Base-by-base conservation (phyloP, 805 yeast genomes). In the Monosporozyma aerobia region DNA sequence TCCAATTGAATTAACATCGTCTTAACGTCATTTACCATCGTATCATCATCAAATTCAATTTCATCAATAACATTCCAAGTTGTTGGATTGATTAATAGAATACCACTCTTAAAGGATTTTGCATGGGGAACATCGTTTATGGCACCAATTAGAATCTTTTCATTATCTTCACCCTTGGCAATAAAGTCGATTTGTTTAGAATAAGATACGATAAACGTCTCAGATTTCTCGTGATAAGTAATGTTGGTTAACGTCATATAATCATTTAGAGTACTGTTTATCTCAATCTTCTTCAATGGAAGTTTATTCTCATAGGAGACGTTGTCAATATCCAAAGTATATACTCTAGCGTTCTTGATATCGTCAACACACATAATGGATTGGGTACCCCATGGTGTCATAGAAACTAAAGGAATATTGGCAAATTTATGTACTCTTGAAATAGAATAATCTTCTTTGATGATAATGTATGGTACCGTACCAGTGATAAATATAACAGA, bases 31-130 rank as follows among this genome's bases (percentile, higher is more conserved):
- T 66, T 72, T 13, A 73, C 62, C 11, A 85, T 73, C 52, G 89
- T 89, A 63, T 86, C 81, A n/a, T 78, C 83, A 7, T 75, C 81
- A 46, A 87, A 72, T 35, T 79, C 84, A 43, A 83, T 66, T 10
- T 78, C 74, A 62, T 90, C 97, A 57, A 90, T 83, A 0, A 83
- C 77, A 1, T 81, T 69, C 95, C 96, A 89, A 14, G 80, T 81
- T 43, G 73, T 71, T 0, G 96, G 94, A 1, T 92, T 84, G 0
- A 90, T 62, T 47, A 90, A 68, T 51, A 81, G 76, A 5, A 90
- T 63, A 3, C 76, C 72, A 14, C 95, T 85, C 53, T 79, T 77
- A 57, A 72, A 83, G 9, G 81, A 73, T 19, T 61, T 59, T 0
- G 94, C 87, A 44, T 77, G 75, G 0, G 83, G 80, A 3, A 51